Evolutionary conservation across 2,329 filamentous ascomycete genomes (phyloP).

Genomic region (Colletotrichum tabaci): DNA sequence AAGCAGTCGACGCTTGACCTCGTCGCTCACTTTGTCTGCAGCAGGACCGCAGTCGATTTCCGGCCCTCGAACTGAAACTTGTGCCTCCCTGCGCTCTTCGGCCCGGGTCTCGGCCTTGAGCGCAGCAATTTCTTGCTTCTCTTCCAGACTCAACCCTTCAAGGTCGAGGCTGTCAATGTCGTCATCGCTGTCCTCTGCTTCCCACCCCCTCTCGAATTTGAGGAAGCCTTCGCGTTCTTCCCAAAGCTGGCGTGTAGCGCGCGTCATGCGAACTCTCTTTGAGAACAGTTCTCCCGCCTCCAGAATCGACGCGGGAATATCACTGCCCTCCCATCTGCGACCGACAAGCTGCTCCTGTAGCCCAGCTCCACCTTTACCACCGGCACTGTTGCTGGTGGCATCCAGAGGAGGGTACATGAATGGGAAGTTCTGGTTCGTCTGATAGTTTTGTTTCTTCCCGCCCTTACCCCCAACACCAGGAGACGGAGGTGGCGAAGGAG

Average conservation of each 20-base stretch:
- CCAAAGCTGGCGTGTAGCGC: constrained; percentile 94
- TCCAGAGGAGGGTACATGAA: constrained; percentile 97
- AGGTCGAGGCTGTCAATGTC: constrained; percentile 65
- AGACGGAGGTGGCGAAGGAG: constrained; percentile 94
- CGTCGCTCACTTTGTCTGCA: constrained; percentile 62
- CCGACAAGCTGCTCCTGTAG: constrained; percentile 86
- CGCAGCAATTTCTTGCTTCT: constrained; percentile 59
- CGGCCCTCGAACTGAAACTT: constrained; percentile 48
- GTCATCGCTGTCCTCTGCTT: constrained; percentile 64
- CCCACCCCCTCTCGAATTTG: constrained; percentile 93
- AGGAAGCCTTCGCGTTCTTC: constrained; percentile 92
- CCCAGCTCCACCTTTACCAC: constrained; percentile 88
- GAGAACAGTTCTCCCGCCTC: constrained; percentile 96
- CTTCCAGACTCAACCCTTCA: constrained; percentile 58
- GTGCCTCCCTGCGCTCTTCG: constrained; percentile 45
- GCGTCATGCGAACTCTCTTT: constrained; percentile 89
- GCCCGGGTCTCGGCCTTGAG: constrained; percentile 58
- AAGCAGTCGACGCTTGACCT: constrained; percentile 75
- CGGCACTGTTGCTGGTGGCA: constrained; percentile 88
- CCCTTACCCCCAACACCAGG: constrained; percentile 90
- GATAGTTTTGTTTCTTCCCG: constrained; percentile 98
- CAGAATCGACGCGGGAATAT: constrained; percentile 93
- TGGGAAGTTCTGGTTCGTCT: constrained; percentile 98
- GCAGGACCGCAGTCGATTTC: constrained; percentile 66
- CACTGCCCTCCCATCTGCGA: constrained; percentile 91